phyloP scores from a whole-genome alignment of 805 yeast genomes.

The Pichia californica region DNA sequence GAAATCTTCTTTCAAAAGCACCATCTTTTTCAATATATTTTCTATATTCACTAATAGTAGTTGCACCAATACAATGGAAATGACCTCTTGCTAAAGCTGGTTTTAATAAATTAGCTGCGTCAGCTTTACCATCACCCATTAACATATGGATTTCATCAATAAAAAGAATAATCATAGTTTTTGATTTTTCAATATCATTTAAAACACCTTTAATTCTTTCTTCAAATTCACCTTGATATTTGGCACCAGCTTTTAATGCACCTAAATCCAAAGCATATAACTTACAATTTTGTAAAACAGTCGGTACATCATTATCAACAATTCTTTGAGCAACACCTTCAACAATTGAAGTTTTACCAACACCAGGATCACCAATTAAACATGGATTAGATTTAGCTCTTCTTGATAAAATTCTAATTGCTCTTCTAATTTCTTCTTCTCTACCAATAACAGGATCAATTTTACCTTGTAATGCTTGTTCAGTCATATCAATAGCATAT shows the following conservation, averaged over 20 bases:
- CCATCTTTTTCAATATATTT: conserved; percentile 93
- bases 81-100: conserved; percentile 97
- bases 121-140: conserved; percentile 98
- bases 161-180: conserved; percentile 79
- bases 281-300: conserved; percentile 71
- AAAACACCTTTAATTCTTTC: conserved; percentile 96
- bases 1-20: conserved; percentile 98
- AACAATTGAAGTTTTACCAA: conserved; percentile 96
- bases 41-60: conserved; percentile 92
- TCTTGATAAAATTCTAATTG: conserved; percentile 92
- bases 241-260: conserved; percentile 97
- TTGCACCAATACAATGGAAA: conserved; percentile 97
- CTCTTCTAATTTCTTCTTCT: conserved; percentile 95
- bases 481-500: conserved; percentile 92
- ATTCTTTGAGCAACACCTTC: conserved; percentile 99
- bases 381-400: conserved; percentile 96
- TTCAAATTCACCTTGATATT: conserved; percentile 97
- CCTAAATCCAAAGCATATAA: conserved; percentile 90
- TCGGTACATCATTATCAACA: conserved; percentile 91
- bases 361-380: conserved; percentile 98
- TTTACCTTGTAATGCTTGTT: conserved; percentile 87
- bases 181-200: conserved; percentile 85
- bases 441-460: conserved; percentile 98
- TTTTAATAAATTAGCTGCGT: conserved; percentile 92
- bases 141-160: conserved; percentile 98